Evolutionary conservation across 768 basidiomycete species (phyloP), one percentile per base, ranked within the genome.

Genomic region (Russula brevipes): DNA sequence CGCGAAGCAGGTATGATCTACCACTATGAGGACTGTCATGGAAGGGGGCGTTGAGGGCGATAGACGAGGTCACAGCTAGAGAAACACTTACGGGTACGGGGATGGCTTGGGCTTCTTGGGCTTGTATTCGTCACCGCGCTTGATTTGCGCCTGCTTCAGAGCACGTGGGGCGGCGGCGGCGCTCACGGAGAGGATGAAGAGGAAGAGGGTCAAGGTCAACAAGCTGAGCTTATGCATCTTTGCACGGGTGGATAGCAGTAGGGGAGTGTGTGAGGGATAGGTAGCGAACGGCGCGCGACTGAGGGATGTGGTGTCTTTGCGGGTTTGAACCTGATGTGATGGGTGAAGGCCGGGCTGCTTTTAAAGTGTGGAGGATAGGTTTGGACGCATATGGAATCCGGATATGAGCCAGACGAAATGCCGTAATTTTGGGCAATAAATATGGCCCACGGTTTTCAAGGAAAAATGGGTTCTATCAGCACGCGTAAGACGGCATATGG

Each of bases 101-200:
- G 24, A 24, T 24, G 24, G 5, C n/a, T 33, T 24, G 12, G 39
- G 49, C 24, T 56, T 50, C 42, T 57, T 45, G 11, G 19, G n/a
- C 11, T 45, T 33, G 17, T 19, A 5, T 0, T 53, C 11, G 17
- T 49, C 71, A 30, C 69, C 70, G 51, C 73, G 70, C 65, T 67
- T 69, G 44, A 69, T 51, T 59, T 66, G 67, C 35, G 60, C 67
- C 66, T 75, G 73, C 52, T 74, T 74, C 35, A 74, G 70, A 16
- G 59, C 55, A 61, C 66, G 70, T 11, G 60, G 59, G 5, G 36
- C 8, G 8, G 59, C 63, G 3, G 45, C 63, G 3, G 45, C 33
- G n/a, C 9, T 45, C 33, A 50, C 64, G 53, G 49, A 36, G 52
- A 65, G 17, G n/a, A 44, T 44, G 39, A 65, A 57, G 41, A 66